A percentile compares a stretch with the other conserved stretches of the same genome.
Conservation (phyloP, 768 basidiomycete species). For the Leccinum barrowsii region DNA sequence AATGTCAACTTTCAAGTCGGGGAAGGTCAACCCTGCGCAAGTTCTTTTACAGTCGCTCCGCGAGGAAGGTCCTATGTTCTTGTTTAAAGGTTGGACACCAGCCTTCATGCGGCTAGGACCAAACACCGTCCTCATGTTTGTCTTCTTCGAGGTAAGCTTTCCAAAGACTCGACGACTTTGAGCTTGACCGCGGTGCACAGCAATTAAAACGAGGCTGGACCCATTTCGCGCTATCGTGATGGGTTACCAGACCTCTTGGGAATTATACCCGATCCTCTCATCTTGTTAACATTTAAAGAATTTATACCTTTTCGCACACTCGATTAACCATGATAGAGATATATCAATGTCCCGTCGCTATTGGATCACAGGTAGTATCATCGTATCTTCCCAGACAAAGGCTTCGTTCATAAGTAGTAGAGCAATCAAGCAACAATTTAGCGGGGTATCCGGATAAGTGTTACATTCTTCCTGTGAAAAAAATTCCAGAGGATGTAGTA, state of each 20-base stretch:
- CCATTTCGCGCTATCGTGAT: slow-evolving; percentile 3
- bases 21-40: slow-evolving; percentile 43
- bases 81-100: slow-evolving; percentile 89
- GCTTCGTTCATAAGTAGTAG: not conserved
- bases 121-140: slow-evolving; percentile 80
- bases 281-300: slow-evolving; percentile 1
- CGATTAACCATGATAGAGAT: slow-evolving; percentile 2
- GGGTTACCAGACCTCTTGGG: not conserved
- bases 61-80: slow-evolving; percentile 71
- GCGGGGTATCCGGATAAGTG: too few relatives aligned
- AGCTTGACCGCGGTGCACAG: slow-evolving; percentile 34
- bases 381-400: slow-evolving; percentile 9
- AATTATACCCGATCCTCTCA: not conserved
- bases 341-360: slow-evolving; percentile 4
- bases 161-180: not conserved
- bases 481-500: too few relatives aligned
- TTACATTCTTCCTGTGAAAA: too few relatives aligned
- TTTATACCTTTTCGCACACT: not conserved
- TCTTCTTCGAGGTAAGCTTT: slow-evolving; percentile 72
- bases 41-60: slow-evolving; percentile 58
- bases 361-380: slow-evolving; percentile 1
- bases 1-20: slow-evolving; percentile 41
- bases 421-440: not conserved
- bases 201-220: slow-evolving; percentile 70
- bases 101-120: slow-evolving; percentile 82